Conservation (phyloP, 108 stramenopile species). For the Asterionellopsis glacialis region DNA sequence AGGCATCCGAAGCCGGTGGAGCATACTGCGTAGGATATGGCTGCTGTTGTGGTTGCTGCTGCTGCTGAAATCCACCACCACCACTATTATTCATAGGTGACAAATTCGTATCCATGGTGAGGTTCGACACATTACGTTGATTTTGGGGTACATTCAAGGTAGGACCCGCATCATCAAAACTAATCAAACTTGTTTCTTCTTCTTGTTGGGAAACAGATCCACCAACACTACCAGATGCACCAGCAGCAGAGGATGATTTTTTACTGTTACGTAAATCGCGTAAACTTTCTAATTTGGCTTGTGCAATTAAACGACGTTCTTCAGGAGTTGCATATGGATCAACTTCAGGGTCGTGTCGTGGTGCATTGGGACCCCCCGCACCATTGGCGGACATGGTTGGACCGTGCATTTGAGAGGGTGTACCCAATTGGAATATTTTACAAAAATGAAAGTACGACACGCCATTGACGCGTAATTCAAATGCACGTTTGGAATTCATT, state of each 20-base stretch:
- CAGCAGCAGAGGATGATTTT: constrained; percentile 1
- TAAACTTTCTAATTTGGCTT: constrained; percentile 43
- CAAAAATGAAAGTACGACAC: constrained; percentile 41
- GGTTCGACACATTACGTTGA: constrained; percentile 15
- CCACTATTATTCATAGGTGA: neutral
- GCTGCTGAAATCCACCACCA: neutral
- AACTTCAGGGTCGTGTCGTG: constrained; percentile 4
- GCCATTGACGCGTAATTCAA: constrained; percentile 50
- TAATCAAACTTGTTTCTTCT: constrained; percentile 15
- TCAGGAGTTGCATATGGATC: constrained; percentile 29
- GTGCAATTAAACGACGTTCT: constrained; percentile 41
- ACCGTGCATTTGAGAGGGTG: constrained; percentile 13
- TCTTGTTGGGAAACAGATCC: constrained; percentile 2
- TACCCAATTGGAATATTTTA: constrained; percentile 53
- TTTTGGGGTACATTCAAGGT: constrained; percentile 5
- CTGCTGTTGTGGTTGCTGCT: constrained; percentile 5
- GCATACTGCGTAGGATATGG: constrained; percentile 3
- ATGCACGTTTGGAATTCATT: constrained; percentile 23
- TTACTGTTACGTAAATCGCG: constrained; percentile 21
- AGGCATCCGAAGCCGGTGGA: neutral
- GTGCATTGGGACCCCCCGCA: neutral
- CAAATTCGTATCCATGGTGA: constrained; percentile 22
- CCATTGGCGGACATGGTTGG: constrained; percentile 3
- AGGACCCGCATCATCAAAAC: constrained; percentile 33
- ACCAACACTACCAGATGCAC: constrained; percentile 1